Conservation (phyloP, 140 eudicot genomes). For the Flaveria floridana region DNA sequence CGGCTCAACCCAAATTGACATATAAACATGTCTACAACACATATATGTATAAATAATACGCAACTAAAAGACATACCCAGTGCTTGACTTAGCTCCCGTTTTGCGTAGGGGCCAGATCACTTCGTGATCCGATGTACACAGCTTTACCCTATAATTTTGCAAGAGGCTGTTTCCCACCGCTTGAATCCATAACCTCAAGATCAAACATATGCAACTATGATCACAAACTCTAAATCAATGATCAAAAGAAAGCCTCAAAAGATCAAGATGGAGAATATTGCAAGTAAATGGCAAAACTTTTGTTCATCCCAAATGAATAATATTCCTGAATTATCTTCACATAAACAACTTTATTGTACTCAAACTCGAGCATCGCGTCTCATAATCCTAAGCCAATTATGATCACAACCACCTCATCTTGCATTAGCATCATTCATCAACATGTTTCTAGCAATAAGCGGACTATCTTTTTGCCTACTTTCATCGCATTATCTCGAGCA, state of each 20-base stretch:
- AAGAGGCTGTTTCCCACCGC: no score
- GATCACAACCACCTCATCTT: conserved; percentile 10
- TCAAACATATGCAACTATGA: neutral
- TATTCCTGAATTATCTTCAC: conserved; percentile 18
- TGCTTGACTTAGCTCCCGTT: no score
- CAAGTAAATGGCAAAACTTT: conserved; percentile 13
- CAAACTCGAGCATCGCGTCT: conserved; percentile 1
- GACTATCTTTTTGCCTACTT: neutral
- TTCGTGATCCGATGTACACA: no score
- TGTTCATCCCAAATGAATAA: neutral
- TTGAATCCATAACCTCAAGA: no score
- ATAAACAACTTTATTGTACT: conserved; percentile 21
- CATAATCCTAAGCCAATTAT: neutral
- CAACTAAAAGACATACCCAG: no score
- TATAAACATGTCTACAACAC: neutral
- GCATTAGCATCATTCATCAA: neutral
- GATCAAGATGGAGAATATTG: neutral
- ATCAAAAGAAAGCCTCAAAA: conserved; percentile 1
- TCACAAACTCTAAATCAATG: neutral
- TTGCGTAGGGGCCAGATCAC: no score
- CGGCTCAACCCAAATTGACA: neutral
- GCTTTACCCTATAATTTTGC: no score
- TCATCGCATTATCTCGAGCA: neutral
- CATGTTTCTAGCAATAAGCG: neutral
- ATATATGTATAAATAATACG: no score